These are phyloP conservation scores for Talaromyces sp. DNA, from an alignment of 2,329 filamentous ascomycete genomes.

Conservation along the genomic window DNA sequence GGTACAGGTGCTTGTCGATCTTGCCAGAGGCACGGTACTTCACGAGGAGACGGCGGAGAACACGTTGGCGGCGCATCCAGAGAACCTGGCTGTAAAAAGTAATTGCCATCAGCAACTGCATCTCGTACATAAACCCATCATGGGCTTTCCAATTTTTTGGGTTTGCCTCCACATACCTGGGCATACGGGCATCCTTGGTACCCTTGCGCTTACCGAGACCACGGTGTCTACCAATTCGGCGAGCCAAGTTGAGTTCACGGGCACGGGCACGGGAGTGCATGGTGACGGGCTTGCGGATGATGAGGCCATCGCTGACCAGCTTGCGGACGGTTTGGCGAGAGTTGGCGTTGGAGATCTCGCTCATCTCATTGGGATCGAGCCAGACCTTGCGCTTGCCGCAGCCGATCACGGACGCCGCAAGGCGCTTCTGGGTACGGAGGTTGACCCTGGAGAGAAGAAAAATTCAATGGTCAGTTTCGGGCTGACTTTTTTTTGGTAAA, in stretches of 20 bases:
- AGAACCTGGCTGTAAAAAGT: conserved; percentile 70
- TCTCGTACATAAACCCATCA: neutral
- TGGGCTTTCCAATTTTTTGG: neutral
- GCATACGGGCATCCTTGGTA: conserved; percentile 99
- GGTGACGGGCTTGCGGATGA: conserved; percentile 99
- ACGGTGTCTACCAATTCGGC: conserved; percentile 94
- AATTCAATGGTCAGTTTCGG: conserved; percentile 5
- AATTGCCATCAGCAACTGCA: conserved; percentile 6
- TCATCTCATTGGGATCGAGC: conserved; percentile 99
- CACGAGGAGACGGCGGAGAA: conserved; percentile 97
- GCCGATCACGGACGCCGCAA: conserved; percentile 96
- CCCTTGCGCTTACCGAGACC: conserved; percentile 99
- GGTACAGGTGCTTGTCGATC: conserved; percentile 99
- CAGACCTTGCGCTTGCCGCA: conserved; percentile 99
- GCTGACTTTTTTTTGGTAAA: neutral
- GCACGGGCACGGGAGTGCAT: conserved; percentile 98
- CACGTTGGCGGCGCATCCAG: conserved; percentile 99
- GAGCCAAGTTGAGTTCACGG: conserved; percentile 88
- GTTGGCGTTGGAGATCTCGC: conserved; percentile 99
- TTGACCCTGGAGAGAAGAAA: conserved; percentile 70
- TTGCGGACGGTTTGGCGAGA: conserved; percentile 99
- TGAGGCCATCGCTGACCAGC: conserved; percentile 98
- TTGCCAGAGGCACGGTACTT: conserved; percentile 99
- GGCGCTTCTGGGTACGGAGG: conserved; percentile 99
- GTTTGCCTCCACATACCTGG: conserved; percentile 60